Conservation (phyloP, 1,284 basidiomycete species). For the Clitocybe nebularis region DNA sequence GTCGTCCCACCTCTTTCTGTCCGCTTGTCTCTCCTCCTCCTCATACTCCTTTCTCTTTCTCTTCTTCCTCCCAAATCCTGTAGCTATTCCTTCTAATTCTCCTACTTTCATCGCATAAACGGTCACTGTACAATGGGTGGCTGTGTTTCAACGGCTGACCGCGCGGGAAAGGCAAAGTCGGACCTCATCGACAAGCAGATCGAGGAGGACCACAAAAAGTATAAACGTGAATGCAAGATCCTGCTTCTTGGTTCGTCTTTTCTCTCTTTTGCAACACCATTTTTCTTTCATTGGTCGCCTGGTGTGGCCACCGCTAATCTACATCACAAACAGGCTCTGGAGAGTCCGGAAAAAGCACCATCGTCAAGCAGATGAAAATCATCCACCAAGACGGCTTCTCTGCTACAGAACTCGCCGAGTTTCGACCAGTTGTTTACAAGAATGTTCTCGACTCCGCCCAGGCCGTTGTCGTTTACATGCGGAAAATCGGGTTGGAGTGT, state of each 20-base stretch:
- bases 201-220: conserved; percentile 68
- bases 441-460: conserved; percentile 89
- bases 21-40: background rate
- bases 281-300: background rate
- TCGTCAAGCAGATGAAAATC: conserved; percentile 99
- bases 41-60: background rate
- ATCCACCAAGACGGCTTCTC: conserved; percentile 95
- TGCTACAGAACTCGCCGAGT: conserved; percentile 75
- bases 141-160: conserved; percentile 57
- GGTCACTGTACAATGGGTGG: conserved; percentile 55
- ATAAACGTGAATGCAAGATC: conserved; percentile 94
- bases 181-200: conserved; percentile 71
- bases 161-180: conserved; percentile 61
- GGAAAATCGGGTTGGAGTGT: conserved; percentile 86
- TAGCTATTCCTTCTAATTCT: background rate
- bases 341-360: conserved; percentile 90
- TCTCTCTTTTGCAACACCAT: conserved; percentile 2
- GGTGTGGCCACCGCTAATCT: conserved; percentile 4
- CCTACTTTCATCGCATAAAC: background rate
- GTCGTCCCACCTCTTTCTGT: background rate
- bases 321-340: conserved; percentile 40
- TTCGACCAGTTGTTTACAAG: conserved; percentile 80
- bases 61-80: background rate
- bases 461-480: conserved; percentile 85
- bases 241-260: conserved; percentile 74